phyloP scores from a whole-genome alignment of 371 early-diverging fungal species.

The Synchytrium microbalum region DNA sequence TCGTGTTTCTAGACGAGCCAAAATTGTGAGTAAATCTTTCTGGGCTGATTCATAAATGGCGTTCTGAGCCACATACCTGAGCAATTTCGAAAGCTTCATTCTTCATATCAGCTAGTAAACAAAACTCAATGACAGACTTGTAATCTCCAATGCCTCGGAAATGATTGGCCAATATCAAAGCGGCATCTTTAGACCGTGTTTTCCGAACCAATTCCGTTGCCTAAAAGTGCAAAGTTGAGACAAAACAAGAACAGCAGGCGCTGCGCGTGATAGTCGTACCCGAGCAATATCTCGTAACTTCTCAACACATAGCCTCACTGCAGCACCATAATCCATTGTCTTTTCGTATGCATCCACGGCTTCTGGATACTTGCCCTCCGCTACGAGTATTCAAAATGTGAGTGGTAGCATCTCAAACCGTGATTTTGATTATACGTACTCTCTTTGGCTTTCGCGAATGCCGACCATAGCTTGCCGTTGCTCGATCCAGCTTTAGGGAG shows the following conservation, averaged over 20 bases:
- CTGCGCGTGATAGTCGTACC: slow-evolving; percentile 8
- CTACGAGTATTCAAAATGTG: slow-evolving; percentile 6
- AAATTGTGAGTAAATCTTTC: neutral
- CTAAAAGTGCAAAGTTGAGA: slow-evolving; percentile 2
- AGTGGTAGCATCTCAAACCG: no score
- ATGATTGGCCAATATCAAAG: slow-evolving; percentile 34
- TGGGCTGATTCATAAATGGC: no score
- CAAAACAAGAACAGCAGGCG: neutral
- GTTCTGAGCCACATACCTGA: slow-evolving; percentile 23
- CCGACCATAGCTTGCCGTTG: slow-evolving; percentile 21
- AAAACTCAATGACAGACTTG: slow-evolving; percentile 44
- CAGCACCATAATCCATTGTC: slow-evolving; percentile 35
- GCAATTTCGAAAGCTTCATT: slow-evolving; percentile 45
- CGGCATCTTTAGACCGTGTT: slow-evolving; percentile 39
- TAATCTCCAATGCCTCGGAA: slow-evolving; percentile 34
- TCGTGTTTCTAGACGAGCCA: slow-evolving; percentile 26
- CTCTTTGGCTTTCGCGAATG: slow-evolving; percentile 38
- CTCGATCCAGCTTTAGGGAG: neutral
- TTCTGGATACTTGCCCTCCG: slow-evolving; percentile 28
- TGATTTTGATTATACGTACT: no score
- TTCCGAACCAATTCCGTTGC: slow-evolving; percentile 41
- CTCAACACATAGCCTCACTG: slow-evolving; percentile 33
- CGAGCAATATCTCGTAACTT: slow-evolving; percentile 35
- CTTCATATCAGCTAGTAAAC: slow-evolving; percentile 41
- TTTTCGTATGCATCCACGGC: slow-evolving; percentile 41